Evolutionary conservation across 768 basidiomycete species (phyloP).

Genomic region (Suillus lakei): DNA sequence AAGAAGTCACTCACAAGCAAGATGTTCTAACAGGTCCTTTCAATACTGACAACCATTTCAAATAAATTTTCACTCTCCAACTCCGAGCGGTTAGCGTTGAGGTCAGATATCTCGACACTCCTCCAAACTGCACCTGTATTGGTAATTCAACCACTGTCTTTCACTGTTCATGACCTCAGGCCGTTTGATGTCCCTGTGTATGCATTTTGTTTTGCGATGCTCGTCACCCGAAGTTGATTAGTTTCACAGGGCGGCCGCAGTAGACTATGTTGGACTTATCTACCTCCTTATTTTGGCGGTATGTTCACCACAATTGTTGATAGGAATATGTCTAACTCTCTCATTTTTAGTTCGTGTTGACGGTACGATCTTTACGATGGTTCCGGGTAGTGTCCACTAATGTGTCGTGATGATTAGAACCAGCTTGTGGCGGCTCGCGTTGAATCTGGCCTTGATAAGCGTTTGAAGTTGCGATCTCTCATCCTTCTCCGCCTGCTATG

Average conservation of each 20-base stretch:
- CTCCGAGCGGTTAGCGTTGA: slow-evolving; percentile 30
- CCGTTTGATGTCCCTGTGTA: slow-evolving; percentile 67
- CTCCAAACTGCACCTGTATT: slow-evolving; percentile 53
- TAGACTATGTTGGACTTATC: slow-evolving; percentile 58
- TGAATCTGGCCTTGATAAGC: slow-evolving; percentile 43
- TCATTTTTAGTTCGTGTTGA: slow-evolving; percentile 29
- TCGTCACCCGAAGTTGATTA: background rate
- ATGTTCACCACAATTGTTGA: background rate
- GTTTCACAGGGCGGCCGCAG: slow-evolving; percentile 49
- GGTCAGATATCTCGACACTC: slow-evolving; percentile 38
- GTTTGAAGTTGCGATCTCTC: slow-evolving; percentile 42
- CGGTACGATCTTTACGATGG: slow-evolving; percentile 18
- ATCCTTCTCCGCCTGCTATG: slow-evolving; percentile 45
- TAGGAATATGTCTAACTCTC: slow-evolving; percentile 10
- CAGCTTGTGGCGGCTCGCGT: slow-evolving; percentile 38
- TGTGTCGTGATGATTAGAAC: slow-evolving; percentile 26
- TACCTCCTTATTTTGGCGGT: slow-evolving; percentile 47
- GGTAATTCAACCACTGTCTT: slow-evolving; percentile 53
- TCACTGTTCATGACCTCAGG: slow-evolving; percentile 50
- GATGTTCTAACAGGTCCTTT: slow-evolving; percentile 23
- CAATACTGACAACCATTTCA: slow-evolving; percentile 44
- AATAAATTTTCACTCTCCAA: slow-evolving; percentile 40
- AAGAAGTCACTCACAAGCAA: background rate
- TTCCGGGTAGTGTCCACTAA: background rate
- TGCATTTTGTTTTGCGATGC: slow-evolving; percentile 21